Percentiles rank a stretch among this genome's conserved stretches.
Evolutionary conservation across 345 rosid genomes (phyloP).

Genomic region (Brassica napus): DNA sequence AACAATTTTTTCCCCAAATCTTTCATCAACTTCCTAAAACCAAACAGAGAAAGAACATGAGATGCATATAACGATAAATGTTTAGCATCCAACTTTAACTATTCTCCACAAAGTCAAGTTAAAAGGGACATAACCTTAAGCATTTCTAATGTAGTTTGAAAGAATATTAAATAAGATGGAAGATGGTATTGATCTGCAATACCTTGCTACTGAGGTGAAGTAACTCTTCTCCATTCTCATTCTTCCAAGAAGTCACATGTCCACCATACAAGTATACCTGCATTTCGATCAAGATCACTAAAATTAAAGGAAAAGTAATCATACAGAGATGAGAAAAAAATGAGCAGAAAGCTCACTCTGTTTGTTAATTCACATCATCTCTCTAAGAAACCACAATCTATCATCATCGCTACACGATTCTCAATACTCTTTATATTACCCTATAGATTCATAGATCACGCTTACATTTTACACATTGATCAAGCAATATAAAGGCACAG

Average conservation of each 20-base stretch:
- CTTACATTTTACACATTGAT: not conserved
- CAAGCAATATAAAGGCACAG: not conserved
- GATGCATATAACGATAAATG: not conserved
- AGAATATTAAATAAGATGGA: not conserved
- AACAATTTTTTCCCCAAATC: not conserved
- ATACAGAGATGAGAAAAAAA: not conserved
- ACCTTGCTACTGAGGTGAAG: constrained; percentile 82
- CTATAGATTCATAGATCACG: not conserved
- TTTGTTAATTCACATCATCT: not conserved
- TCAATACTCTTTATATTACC: not conserved
- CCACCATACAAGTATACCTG: constrained; percentile 90
- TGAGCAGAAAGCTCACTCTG: constrained; percentile 1
- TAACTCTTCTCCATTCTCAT: constrained; percentile 83
- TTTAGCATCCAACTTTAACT: not conserved
- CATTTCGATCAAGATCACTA: constrained; percentile 10
- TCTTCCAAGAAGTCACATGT: constrained; percentile 96
- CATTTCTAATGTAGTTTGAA: not conserved
- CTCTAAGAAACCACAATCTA: not conserved
- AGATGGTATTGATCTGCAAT: not conserved
- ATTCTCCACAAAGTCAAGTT: not conserved
- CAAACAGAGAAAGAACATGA: constrained; percentile 2
- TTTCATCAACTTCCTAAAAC: not conserved
- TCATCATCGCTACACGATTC: not conserved
- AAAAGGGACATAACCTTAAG: not conserved
- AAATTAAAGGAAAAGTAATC: not conserved